Evolutionary conservation across 2,329 filamentous ascomycete species (phyloP).

Genomic region (Pseudocercospora fuligena): DNA sequence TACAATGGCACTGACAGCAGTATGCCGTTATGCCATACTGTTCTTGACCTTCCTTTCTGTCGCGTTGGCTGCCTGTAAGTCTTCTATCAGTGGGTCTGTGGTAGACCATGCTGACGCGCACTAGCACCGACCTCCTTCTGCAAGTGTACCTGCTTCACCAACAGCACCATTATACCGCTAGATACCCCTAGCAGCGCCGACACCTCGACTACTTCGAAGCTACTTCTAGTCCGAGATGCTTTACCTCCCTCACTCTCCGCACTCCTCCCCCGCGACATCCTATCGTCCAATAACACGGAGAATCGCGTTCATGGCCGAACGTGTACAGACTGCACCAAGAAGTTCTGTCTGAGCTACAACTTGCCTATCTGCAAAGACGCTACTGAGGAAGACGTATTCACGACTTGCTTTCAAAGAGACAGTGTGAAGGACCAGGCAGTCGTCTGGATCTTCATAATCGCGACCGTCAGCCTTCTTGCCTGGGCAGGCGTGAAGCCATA

Average conservation of each 20-base stretch:
- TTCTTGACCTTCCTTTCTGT: conserved; percentile 44
- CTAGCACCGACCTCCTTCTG: conserved; percentile 66
- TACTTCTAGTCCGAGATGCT: conserved; percentile 27
- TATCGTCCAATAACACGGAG: conserved; percentile 25
- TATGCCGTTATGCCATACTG: conserved; percentile 35
- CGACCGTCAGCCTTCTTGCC: conserved; percentile 63
- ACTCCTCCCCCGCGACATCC: conserved; percentile 16
- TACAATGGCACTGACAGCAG: conserved; percentile 10
- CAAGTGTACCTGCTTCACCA: conserved; percentile 72
- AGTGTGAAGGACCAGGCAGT: conserved; percentile 70
- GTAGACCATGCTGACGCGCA: conserved; percentile 12
- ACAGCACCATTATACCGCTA: conserved; percentile 70
- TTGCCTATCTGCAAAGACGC: conserved; percentile 63
- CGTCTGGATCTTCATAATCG: conserved; percentile 68
- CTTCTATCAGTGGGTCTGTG: background rate
- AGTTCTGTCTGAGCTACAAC: conserved; percentile 68
- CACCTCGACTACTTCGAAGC: conserved; percentile 24
- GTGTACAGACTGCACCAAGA: conserved; percentile 70
- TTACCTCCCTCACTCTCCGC: conserved; percentile 9
- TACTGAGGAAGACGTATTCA: conserved; percentile 68
- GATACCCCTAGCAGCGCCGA: conserved; percentile 48
- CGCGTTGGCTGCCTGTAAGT: conserved; percentile 51
- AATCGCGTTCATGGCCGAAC: conserved; percentile 41
- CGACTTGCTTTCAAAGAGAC: conserved; percentile 71
- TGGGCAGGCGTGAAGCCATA: conserved; percentile 66